Base-by-base conservation (phyloP, 495 filamentous ascomycete species). In the Massariosphaeria phaeospora region DNA sequence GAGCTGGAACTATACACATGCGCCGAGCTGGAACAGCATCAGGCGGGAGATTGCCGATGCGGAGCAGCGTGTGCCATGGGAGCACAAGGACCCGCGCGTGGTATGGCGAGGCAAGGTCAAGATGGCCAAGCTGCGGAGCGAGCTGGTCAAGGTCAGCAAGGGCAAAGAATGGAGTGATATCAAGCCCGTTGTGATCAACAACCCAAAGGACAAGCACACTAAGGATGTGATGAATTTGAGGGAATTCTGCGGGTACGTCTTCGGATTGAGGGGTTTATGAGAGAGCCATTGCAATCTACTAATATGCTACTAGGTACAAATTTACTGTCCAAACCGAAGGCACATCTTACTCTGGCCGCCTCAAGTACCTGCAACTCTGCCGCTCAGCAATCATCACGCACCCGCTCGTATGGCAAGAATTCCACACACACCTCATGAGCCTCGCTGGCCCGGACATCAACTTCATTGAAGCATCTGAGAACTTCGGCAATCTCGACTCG, bases 301-400 rank as follows among this genome's bases (percentile, higher is more conserved):
- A n/a, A n/a, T 7, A 44, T 9, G 10, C 12, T n/a, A 13, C 21
- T 24, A 51, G 48, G 20, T 57, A 57, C 27, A 57, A 57, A 40
- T 79, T 77, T 60, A 65, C 79, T 12, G 60, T 83, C 18, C 77
- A 83, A 59, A 80, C 79, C n/a, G 81, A 84, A 68, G 79, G 79
- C 1, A 69, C 82, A 20, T 75, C 79, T 8, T 82, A 82, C 62
- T 77, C 75, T 35, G 80, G 77, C 3, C 69, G 76, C 30, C 73
- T 80, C 46, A 76, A 76, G 57, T 78, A 72, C 66, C 72, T 76
- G 53, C 74, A 76, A 67, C 69, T 76, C 42, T 80, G 77, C 57
- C 67, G 57, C 0, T 73, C 70, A 39, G 73, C 79, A 0, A 64
- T 77, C 6, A 49, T 80, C 26, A 70, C 72, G 9, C 76, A 76